Conservation (phyloP, 257 asterid genomes). For the Cruciata laevipes region DNA sequence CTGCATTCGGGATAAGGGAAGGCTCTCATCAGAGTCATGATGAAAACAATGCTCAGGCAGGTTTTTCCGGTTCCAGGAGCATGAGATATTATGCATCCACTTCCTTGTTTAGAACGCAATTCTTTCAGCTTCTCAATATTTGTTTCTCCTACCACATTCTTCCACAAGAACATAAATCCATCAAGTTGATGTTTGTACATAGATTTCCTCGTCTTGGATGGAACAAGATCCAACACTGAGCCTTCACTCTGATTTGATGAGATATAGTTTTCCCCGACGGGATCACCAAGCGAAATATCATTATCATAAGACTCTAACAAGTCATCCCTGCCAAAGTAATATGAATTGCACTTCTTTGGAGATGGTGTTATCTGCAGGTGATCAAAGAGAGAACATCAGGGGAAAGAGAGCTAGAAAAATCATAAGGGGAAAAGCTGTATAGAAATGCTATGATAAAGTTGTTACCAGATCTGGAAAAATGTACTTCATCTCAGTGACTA, state of each 20-base stretch:
- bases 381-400: neutral
- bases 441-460: neutral
- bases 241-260: slow-evolving; percentile 15
- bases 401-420: neutral
- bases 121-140: slow-evolving; percentile 32
- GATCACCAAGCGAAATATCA: slow-evolving; percentile 13
- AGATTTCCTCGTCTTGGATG: slow-evolving; percentile 17
- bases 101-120: slow-evolving; percentile 27
- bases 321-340: neutral
- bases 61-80: slow-evolving; percentile 93
- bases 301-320: neutral
- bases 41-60: slow-evolving; percentile 54
- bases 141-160: slow-evolving; percentile 54
- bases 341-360: slow-evolving; percentile 7
- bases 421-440: neutral
- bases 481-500: slow-evolving; percentile 43
- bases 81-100: slow-evolving; percentile 80
- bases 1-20: slow-evolving; percentile 39
- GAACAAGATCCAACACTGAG: slow-evolving; percentile 52
- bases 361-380: slow-evolving; percentile 10
- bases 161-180: slow-evolving; percentile 62
- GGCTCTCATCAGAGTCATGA: slow-evolving; percentile 50
- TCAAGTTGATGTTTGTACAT: slow-evolving; percentile 61
- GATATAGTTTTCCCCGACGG: neutral
- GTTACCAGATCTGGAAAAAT: slow-evolving; percentile 61